Evolutionary conservation across 208 protist genomes (phyloP), one percentile per base, ranked within the genome.

Genomic region (Wallacemonas sp.): DNA sequence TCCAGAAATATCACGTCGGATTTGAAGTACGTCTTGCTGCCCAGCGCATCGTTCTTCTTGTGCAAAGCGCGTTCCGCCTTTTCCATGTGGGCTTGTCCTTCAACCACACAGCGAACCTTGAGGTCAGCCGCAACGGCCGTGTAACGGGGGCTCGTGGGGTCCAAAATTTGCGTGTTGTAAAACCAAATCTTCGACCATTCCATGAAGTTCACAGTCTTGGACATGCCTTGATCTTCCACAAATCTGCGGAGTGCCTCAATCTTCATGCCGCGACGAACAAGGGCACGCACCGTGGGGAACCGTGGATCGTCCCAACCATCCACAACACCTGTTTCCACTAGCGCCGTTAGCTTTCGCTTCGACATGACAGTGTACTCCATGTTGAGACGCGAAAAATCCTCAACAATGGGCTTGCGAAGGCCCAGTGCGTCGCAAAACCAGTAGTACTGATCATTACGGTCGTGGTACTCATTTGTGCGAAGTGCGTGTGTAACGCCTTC

Each of bases 401-500:
- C 88, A 31, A 99, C 77, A 47, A 73, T 55, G n/a, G 84, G 90
- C 74, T 95, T 96, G 53, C 95, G 80, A 14, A 98, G 62, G 24
- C 77, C 70, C 14, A 99, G 75, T 1, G 90, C 86, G 46, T 99
- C 87, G 51, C 91, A 89, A 54, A 99, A 90, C 96, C 97, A 99
- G 70, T 99, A 86, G 86, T 98, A 99, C 73, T 99, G 97, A 17
- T 75, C 87, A 68, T 99, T 98, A 28, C 98, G 84, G 84, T 99
- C 98, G 62, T 98, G 90, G 84, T 99, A 99, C 77, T 99, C 98
- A 72, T 88, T 97, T 2, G 98, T 99, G 33, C 99, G 81, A 17
- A 99, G 88, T 15, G 98, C 97, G 72, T 99, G 98, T 1, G 98
- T 99, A 3, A 99, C 97, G 53, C 98, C 98, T 75, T 99, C 98